Evolutionary conservation across 495 filamentous ascomycete species (phyloP), one percentile per base, ranked within the genome.

Genomic region (Xylaria venustula): DNA sequence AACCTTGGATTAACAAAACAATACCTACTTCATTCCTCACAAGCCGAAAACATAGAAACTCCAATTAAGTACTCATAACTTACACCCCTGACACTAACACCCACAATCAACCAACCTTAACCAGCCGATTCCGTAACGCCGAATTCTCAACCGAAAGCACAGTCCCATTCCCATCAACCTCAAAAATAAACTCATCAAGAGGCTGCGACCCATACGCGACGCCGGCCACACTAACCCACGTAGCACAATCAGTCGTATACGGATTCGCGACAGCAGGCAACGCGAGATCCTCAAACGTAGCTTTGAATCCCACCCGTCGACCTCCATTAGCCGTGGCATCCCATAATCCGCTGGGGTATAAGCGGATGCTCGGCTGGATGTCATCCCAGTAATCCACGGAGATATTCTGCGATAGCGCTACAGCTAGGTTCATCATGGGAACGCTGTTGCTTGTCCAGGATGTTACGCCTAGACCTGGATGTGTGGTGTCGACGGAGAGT

Each of bases 381-480:
- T 60, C 22, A 6, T 32, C 32, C 67, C 64, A 67, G 49, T 73
- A 73, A 1, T 63, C 60, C 7, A 51, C 14, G 0, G 60, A 56
- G 11, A 75, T 46, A 41, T 74, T 74, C 36, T 63, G 62, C 19
- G 60, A 64, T 19, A 73, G 63, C 11, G 67, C 76, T 6, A 75
- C 64, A 0, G 68, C 65, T 15, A 71, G 58, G 51, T 68, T 64
- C 22, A 77, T 53, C 50, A 81, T 67, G 52, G 79, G 70, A 4
- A 77, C 81, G 23, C 79, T 73, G 62, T 85, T 83, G 66, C 73
- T 78, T 44, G 82, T 70, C 79, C 79, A 85, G 23, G 67, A 55
- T 1, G 67, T 62, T 22, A 86, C 68, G 11, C 69, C 66, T 1
- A 85, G 70, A 0, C 80, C 82, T 0, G 79, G 77, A 8, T 68